phyloP scores from a whole-genome alignment of 805 yeast genomes.

The Ogataea henricii region DNA sequence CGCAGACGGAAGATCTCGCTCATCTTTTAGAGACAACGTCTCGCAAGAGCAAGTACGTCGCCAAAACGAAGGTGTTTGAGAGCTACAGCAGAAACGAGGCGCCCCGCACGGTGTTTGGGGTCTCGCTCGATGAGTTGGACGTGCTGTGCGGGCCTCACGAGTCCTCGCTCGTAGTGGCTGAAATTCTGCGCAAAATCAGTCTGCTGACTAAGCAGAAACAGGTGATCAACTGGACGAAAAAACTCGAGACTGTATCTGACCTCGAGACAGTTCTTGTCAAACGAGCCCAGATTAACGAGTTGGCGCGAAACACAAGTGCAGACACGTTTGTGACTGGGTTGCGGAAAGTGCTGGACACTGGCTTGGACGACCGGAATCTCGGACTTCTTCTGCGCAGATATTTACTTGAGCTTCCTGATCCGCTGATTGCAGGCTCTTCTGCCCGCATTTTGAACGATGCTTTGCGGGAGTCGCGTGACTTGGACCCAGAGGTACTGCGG shows the following conservation, averaged over 20 bases:
- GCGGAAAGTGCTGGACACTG: slow-evolving; percentile 1
- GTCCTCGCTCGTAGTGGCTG: slow-evolving; percentile 16
- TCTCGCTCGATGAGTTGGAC: slow-evolving; percentile 11
- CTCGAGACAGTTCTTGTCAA: slow-evolving; percentile 15
- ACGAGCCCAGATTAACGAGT: slow-evolving; percentile 16
- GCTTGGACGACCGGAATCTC: slow-evolving; percentile 10
- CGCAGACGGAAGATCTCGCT: slow-evolving; percentile 8
- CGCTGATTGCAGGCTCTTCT: slow-evolving; percentile 16
- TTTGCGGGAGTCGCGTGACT: slow-evolving; percentile 16
- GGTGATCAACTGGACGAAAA: slow-evolving; percentile 15
- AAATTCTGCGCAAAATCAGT: slow-evolving; percentile 13
- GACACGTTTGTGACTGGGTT: slow-evolving; percentile 6
- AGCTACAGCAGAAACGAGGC: slow-evolving; percentile 12
- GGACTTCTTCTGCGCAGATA: slow-evolving; percentile 22
- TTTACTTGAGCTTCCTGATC: slow-evolving; percentile 22
- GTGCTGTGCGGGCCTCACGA: slow-evolving; percentile 8
- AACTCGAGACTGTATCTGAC: slow-evolving; percentile 10
- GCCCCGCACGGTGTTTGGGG: slow-evolving; percentile 18
- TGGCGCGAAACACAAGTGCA: background rate
- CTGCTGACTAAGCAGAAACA: slow-evolving; percentile 13
- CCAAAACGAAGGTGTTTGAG: slow-evolving; percentile 14
- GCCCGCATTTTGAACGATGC: slow-evolving; percentile 18
- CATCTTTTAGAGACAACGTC: slow-evolving; percentile 6
- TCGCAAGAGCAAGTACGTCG: slow-evolving; percentile 10
- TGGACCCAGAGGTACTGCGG: slow-evolving; percentile 15